Conservation (phyloP, 2,329 filamentous ascomycete species). For the Aureobasidium uvarum region DNA sequence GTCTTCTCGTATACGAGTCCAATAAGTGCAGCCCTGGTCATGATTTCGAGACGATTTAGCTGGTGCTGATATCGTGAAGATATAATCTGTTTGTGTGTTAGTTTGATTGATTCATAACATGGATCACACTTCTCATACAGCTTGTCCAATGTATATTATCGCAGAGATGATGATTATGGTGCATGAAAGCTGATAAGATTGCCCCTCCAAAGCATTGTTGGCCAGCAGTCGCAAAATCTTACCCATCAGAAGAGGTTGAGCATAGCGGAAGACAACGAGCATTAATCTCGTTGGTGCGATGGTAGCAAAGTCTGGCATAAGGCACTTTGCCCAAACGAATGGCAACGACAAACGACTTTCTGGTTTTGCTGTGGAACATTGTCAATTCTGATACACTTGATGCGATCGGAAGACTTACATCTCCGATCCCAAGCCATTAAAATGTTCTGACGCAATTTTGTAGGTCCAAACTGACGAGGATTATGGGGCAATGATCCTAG, state of each 20-base stretch:
- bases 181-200: neutral
- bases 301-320: neutral
- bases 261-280: neutral
- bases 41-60: slow-evolving; percentile 9
- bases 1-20: neutral
- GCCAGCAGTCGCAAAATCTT: neutral
- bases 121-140: neutral
- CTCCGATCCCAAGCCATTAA: neutral
- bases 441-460: neutral
- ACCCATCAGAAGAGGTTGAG: slow-evolving; percentile 15
- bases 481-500: neutral
- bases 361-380: neutral
- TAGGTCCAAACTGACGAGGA: neutral
- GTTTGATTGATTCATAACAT: no score
- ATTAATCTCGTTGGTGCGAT: neutral
- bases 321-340: neutral
- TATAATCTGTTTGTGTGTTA: neutral
- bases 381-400: neutral
- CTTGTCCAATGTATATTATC: slow-evolving; percentile 6
- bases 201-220: neutral
- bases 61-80: neutral
- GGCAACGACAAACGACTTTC: neutral
- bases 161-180: neutral
- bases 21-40: slow-evolving; percentile 1
- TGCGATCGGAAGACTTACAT: neutral